Evolutionary conservation across 1,284 basidiomycete genomes (phyloP), one percentile per base, ranked within the genome.

Genomic region (Cystobasidium sp.): DNA sequence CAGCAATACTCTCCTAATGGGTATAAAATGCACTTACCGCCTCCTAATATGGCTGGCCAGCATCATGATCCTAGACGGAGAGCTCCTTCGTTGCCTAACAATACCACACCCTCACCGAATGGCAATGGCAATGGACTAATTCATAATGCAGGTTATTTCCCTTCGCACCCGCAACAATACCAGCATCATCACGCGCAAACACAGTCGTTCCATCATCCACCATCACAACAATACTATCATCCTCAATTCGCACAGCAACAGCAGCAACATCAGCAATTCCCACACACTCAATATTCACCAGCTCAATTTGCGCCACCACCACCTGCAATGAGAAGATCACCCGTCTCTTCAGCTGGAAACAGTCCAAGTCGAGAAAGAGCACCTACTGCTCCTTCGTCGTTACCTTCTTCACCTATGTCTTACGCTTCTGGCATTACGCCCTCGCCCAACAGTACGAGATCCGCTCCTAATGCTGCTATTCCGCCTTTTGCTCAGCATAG

Each of bases 1-100:
- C 62, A 73, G 16, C 68, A 63, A 6, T 20, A 1, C 20, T 46
- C 12, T 20, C 44, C 61, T 63, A 14, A n/a, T n/a, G 31, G 6
- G 12, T 31, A 31, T 31, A 1, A 31, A 31, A 31, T 31, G 31
- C 31, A 31, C 2, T 31, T 31, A 5, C 6, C 20, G 0, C 61
- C 43, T 7, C 44, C 43, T 49, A 16, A n/a, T 6, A 59, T 59
- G 14, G 39, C 22, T 12, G 43, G 16, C 3, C 44, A 63, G 18
- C 64, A 56, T 56, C 55, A 66, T 31, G 70, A 73, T 53, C 70
- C 70, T 12, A 65, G 70, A 37, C 62, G 70, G n/a, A 41, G 70
- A 41, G 63, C 70, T 1, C 62, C 62, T 6, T 65, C 62, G 1
- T 46, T 73, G 18, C 70, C 70, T 37, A 73, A 71, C 41, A 51